Evolutionary conservation across 2,329 filamentous ascomycete species (phyloP), one percentile per base, ranked within the genome.

Genomic region (Raffaelea albimanens): DNA sequence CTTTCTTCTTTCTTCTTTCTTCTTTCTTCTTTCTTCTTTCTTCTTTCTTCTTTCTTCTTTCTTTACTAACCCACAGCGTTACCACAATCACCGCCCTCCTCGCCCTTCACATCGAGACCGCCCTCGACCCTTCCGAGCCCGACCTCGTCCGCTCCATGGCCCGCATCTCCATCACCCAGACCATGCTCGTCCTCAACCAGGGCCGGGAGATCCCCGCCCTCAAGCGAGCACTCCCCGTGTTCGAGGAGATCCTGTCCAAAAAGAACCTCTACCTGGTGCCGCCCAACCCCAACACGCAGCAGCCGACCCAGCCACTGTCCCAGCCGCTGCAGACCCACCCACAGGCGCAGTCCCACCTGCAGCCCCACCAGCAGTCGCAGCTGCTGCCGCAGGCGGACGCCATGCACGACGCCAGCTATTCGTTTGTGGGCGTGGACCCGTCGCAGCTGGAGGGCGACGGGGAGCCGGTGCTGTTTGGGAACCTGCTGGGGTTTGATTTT

Each of bases 71-170:
- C 45, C 33, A 47, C 47, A 55, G 54, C 48, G 46, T 54, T 48
- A 56, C 54, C 46, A 55, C 54, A 50, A 56, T 55, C 43, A 52
- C 51, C 49, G 51, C 53, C 40, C 51, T 56, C n/a, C 54, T 56
- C 31, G 54, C 54, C 52, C 53, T 56, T 44, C 54, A 56, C 38
- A 56, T 56, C 53, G 54, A 56, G 51, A 50, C 54, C 34, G 54
- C 54, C 47, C 53, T 56, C 41, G 53, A 56, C 49, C 47, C 51
- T 46, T 43, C 49, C 49, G 54, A 55, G 53, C 53, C 53, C 51
- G 54, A 56, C 42, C 53, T 56, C 31, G 51, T 56, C 53, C 54
- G 53, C 50, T 56, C 54, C 53, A 55, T 56, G 54, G 54, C 54
- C 50, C 54, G 54, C 44, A 56, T 56, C 48, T 56, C 53, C 49